These are phyloP conservation scores for Phytophthora capsici DNA, from an alignment of 352 stramenopile species.

Conservation along the genomic window DNA sequence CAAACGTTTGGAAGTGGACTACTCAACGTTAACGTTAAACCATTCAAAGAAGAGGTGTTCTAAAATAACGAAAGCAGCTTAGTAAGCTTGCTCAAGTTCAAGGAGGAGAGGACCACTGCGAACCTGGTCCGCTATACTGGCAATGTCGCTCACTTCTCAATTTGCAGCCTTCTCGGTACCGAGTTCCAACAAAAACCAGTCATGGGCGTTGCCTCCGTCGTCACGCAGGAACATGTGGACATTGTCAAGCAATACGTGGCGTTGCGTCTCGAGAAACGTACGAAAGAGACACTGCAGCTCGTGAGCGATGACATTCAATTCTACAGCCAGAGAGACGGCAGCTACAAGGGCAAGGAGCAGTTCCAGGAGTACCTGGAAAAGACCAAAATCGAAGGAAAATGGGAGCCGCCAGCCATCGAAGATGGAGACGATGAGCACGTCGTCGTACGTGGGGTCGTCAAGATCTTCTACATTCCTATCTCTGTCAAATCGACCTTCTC, in stretches of 20 bases:
- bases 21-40: background rate
- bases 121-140: constrained; percentile 12
- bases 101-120: constrained; percentile 15
- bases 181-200: background rate
- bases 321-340: constrained; percentile 58
- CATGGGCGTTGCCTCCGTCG: constrained; percentile 42
- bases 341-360: constrained; percentile 50
- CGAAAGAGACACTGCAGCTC: constrained; percentile 47
- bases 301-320: constrained; percentile 63
- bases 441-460: constrained; percentile 55
- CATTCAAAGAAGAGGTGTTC: too few relatives aligned
- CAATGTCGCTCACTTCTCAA: constrained; percentile 16
- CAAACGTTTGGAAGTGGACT: constrained; percentile 19
- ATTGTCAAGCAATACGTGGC: constrained; percentile 52
- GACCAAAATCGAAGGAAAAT: constrained; percentile 56
- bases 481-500: constrained; percentile 57
- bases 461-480: constrained; percentile 61
- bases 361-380: constrained; percentile 59
- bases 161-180: constrained; percentile 2
- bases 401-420: constrained; percentile 47
- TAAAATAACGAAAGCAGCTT: too few relatives aligned
- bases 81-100: constrained; percentile 18
- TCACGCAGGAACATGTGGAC: constrained; percentile 48
- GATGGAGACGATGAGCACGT: constrained; percentile 55
- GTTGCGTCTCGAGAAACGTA: constrained; percentile 48